A percentile compares a stretch with the other conserved stretches of the same genome.
Conservation (phyloP, 345 rosid genomes). For the Microthlaspi erraticum region DNA sequence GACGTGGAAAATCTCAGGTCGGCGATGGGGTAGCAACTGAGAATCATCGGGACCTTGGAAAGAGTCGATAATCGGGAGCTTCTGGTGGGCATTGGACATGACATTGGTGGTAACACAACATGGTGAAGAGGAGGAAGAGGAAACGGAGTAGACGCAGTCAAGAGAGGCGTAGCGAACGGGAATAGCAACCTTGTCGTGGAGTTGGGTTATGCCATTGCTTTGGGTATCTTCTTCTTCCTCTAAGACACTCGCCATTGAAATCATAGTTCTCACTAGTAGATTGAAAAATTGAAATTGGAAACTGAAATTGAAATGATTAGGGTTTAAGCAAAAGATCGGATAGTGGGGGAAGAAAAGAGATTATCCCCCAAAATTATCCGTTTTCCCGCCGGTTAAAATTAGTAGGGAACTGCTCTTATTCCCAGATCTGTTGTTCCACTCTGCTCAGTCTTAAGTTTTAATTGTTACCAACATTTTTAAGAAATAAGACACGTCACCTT, state of each 20-base stretch:
- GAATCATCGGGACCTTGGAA: constrained; percentile 10
- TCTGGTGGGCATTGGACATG: constrained; percentile 67
- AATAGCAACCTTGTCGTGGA: constrained; percentile 39
- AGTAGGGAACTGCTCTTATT: not conserved
- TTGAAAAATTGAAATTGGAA: not conserved
- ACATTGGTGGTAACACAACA: constrained; percentile 54
- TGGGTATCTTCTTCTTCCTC: constrained; percentile 26
- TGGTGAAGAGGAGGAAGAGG: constrained; percentile 58
- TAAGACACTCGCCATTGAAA: constrained; percentile 34
- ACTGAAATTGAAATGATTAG: constrained; percentile 28
- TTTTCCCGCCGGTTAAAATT: constrained; percentile 65
- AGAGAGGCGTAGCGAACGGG: constrained; percentile 74
- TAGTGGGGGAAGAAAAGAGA: constrained; percentile 34
- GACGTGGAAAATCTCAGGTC: constrained; percentile 58
- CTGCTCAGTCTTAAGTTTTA: not conserved
- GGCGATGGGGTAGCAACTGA: constrained; percentile 16
- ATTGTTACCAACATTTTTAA: not conserved
- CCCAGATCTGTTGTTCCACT: constrained; percentile 34
- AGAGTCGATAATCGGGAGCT: constrained; percentile 37
- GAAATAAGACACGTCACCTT: not conserved
- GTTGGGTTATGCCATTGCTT: constrained; percentile 37
- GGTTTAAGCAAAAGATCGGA: constrained; percentile 43
- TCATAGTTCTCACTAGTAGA: not conserved
- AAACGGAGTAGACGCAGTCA: constrained; percentile 77
- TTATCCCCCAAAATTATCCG: constrained; percentile 48